Evolutionary conservation across 1,139 yeast species (phyloP).

Genomic region (Zygoascus hellenicus): DNA sequence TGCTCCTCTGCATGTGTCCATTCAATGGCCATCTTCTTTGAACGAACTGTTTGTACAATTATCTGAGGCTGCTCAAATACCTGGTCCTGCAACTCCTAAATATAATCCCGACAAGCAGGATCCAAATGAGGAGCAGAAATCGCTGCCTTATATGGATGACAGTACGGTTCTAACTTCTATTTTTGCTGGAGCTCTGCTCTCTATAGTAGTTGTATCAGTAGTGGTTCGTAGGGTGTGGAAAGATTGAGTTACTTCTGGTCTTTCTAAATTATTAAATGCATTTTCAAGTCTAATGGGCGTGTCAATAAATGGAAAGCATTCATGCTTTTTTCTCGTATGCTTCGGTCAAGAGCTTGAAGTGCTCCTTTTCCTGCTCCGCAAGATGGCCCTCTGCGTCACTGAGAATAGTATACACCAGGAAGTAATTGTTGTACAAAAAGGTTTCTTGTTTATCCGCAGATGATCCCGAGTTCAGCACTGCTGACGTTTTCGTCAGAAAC

Average conservation of each 20-base stretch:
- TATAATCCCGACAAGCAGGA: constrained; percentile 62
- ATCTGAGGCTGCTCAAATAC: constrained; percentile 81
- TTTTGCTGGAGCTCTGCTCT: not conserved
- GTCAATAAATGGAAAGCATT: not conserved
- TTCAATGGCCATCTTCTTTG: constrained; percentile 81
- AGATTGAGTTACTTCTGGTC: too few species aligned
- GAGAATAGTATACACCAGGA: constrained; percentile 35
- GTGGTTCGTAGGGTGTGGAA: not conserved
- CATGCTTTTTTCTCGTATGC: constrained; percentile 40
- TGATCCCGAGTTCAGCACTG: constrained; percentile 31
- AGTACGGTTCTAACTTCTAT: not conserved
- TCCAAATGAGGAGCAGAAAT: not conserved
- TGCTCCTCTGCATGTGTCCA: constrained; percentile 82
- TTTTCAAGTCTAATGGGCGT: too few species aligned
- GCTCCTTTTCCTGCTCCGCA: constrained; percentile 53
- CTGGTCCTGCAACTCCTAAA: constrained; percentile 75
- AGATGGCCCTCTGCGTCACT: constrained; percentile 46
- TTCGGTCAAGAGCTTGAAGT: constrained; percentile 54
- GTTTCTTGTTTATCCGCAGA: constrained; percentile 51
- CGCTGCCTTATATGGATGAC: not conserved
- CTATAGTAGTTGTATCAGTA: not conserved
- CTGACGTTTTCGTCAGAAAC: constrained; percentile 56
- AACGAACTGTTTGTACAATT: constrained; percentile 80
- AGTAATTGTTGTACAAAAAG: constrained; percentile 72
- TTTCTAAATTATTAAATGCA: too few species aligned